These are phyloP conservation scores for Saksenaea vasiformis DNA, from an alignment of 371 early-diverging fungal genomes.

Conservation along the genomic window DNA sequence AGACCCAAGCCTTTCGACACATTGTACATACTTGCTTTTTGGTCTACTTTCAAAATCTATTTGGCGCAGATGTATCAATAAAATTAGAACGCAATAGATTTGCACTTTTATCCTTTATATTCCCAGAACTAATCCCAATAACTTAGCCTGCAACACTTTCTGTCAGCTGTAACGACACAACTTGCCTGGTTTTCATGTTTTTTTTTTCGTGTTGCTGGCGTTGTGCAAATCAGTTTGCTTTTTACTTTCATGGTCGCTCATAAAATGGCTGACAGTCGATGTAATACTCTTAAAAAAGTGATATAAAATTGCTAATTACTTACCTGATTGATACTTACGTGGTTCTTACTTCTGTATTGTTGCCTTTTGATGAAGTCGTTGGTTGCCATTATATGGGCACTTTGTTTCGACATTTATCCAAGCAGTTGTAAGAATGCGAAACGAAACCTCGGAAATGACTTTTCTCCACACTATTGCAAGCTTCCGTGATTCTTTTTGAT, in stretches of 20 bases:
- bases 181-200: too few species aligned
- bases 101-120: too few species aligned
- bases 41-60: too few species aligned
- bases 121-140: too few species aligned
- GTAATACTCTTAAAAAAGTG: slow-evolving; percentile 9
- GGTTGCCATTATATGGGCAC: slow-evolving; percentile 14
- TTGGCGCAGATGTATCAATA: too few species aligned
- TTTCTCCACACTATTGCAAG: neutral
- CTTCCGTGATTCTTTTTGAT: slow-evolving; percentile 4
- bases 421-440: slow-evolving; percentile 20
- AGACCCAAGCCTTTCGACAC: too few species aligned
- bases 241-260: neutral
- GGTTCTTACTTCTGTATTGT: slow-evolving; percentile 12
- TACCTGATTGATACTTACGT: slow-evolving; percentile 13
- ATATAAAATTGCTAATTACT: slow-evolving; percentile 8
- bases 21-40: too few species aligned
- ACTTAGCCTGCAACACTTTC: too few species aligned
- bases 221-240: neutral
- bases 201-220: too few species aligned
- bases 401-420: slow-evolving; percentile 23
- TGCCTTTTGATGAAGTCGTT: slow-evolving; percentile 5
- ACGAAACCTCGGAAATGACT: neutral
- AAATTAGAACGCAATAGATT: too few species aligned
- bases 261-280: slow-evolving; percentile 8
- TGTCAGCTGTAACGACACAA: too few species aligned